Base-by-base conservation (phyloP, 129 eudicot genomes). In the Glebionis coronaria region DNA sequence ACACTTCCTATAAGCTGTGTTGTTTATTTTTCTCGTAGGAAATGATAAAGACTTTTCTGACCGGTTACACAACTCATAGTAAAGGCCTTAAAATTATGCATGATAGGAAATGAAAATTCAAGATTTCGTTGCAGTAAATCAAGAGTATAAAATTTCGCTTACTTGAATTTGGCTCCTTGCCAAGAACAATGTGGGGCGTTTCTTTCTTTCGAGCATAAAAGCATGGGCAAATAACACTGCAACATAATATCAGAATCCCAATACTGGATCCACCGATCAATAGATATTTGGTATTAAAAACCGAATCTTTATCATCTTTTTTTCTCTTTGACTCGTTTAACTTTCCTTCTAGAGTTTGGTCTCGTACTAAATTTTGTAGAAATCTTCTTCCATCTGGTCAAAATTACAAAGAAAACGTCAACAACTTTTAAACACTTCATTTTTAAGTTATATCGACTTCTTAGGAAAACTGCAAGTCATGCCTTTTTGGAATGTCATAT, bases 91-190 rank as follows among this genome's bases (percentile, higher is more conserved):
- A 28, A 57, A 56, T 21, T 60, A 70, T 42, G 53, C 68, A 20
- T 44, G 9, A 44, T 44, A 20, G 2, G 16, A 29, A 19, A 15
- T 31, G 45, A 51, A 4, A 46, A 4, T 68, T 68, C 62, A 53
- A 44, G 38, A 27, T 54, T 73, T 40, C n/a, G 15, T 38, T 18
- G 27, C 11, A 21, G 54, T 68, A 29, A 35, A 44, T 62, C 28
- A 1, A 42, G 0, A 16, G 28, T 53, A 23, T 51, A 64, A 8
- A 55, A 61, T 29, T 69, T 53, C 2, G 79, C 95, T 90, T 71
- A 90, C 97, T 87, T 68, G 95, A 90, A 76, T 23, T 73, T 23
- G 73, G 89, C 61, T 81, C 91, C 84, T 87, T 77, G 11, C 58
- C 18, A 61, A 87, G 92, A 79, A 81, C 87, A 56, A 83, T 68